phyloP scores from a whole-genome alignment of 1,284 basidiomycete species.

The Earliella scabrosa region DNA sequence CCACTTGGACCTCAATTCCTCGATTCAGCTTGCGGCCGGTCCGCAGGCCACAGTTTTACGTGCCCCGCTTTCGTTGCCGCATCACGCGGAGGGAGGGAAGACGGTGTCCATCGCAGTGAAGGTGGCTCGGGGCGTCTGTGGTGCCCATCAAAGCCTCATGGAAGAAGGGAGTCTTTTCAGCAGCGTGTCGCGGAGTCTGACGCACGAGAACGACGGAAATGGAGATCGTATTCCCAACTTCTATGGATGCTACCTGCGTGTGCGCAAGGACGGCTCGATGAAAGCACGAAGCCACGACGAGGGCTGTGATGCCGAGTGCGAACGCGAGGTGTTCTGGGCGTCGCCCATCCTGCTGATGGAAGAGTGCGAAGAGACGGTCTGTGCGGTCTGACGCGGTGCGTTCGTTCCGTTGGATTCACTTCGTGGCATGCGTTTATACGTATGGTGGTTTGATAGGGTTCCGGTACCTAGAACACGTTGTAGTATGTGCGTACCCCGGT shows the following conservation, averaged over 20 bases:
- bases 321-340: neutral
- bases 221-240: constrained; percentile 49
- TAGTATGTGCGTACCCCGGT: neutral
- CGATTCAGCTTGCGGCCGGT: constrained; percentile 32
- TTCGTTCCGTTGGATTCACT: neutral
- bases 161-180: constrained; percentile 49
- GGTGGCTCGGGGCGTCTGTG: constrained; percentile 12
- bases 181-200: neutral
- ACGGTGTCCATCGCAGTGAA: constrained; percentile 34
- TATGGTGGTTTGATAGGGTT: neutral
- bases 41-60: constrained; percentile 34
- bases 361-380: neutral
- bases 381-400: neutral
- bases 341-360: neutral
- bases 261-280: constrained; percentile 11
- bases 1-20: constrained; percentile 29
- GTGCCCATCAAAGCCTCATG: constrained; percentile 26
- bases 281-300: neutral
- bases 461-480: neutral
- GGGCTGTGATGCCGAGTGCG: neutral
- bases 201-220: neutral
- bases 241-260: constrained; percentile 50
- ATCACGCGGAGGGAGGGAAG: constrained; percentile 23
- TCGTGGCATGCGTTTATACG: neutral
- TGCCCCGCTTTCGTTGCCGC: constrained; percentile 32